phyloP scores from a whole-genome alignment of 192 early-diverging fungal genomes.

The Coemansia asiatica region DNA sequence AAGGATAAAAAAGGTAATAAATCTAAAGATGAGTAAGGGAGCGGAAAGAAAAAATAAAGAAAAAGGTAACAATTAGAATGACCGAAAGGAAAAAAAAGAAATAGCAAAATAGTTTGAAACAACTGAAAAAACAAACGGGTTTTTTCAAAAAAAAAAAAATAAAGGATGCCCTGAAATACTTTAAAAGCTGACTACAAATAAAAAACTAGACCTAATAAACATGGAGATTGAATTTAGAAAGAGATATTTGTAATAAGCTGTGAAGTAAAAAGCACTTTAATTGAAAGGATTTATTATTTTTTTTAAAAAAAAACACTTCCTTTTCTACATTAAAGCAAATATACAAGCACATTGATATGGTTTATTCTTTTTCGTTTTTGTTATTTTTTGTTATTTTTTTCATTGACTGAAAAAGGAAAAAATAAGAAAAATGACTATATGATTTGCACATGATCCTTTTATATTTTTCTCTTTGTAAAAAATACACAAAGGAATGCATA shows the following conservation, averaged over 20 bases:
- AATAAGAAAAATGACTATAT: background rate
- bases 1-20: background rate
- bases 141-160: background rate
- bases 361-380: too few relatives aligned
- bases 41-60: background rate
- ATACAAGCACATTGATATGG: too few relatives aligned
- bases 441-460: background rate
- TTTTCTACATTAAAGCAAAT: too few relatives aligned
- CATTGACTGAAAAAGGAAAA: background rate
- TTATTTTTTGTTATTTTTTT: too few relatives aligned
- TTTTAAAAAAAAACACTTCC: too few relatives aligned
- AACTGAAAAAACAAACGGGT: background rate
- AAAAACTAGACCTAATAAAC: too few relatives aligned
- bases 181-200: too few relatives aligned
- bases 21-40: background rate
- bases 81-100: background rate
- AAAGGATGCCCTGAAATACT: background rate
- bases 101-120: background rate
- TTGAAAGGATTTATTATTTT: too few relatives aligned
- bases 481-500: slow-evolving; percentile 2
- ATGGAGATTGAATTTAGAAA: too few relatives aligned
- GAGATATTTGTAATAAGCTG: too few relatives aligned
- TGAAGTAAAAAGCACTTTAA: too few relatives aligned
- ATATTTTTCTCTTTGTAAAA: background rate
- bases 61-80: background rate